These are phyloP conservation scores for Cladosporium halotolerans DNA, from an alignment of 2,329 filamentous ascomycete species.

Conservation along the genomic window DNA sequence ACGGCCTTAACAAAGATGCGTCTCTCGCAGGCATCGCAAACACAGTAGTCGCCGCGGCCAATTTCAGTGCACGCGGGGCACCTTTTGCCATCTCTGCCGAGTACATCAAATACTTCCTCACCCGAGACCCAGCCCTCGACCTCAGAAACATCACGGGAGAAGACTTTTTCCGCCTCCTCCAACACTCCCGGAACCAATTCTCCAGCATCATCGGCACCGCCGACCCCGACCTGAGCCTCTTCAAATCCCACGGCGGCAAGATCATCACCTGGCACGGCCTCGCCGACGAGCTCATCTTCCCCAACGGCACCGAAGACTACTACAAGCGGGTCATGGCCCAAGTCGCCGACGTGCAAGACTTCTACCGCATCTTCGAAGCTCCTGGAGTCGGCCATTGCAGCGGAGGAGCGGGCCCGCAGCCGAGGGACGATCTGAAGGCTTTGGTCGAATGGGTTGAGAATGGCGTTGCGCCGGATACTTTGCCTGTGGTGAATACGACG, in stretches of 20 bases:
- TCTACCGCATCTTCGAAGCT: constrained; percentile 29
- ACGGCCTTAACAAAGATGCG: constrained; percentile 18
- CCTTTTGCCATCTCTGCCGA: constrained; percentile 28
- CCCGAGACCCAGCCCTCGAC: constrained; percentile 29
- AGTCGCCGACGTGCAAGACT: constrained; percentile 18
- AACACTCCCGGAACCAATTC: constrained; percentile 25
- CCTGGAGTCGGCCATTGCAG: constrained; percentile 31
- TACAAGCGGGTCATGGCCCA: constrained; percentile 29
- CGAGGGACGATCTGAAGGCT: constrained; percentile 6
- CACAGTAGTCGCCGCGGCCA: neutral
- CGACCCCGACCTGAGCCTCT: constrained; percentile 34
- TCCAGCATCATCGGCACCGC: constrained; percentile 32
- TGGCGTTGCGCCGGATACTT: constrained; percentile 12
- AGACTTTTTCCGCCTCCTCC: constrained; percentile 20
- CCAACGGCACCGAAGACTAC: constrained; percentile 33
- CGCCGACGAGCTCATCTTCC: constrained; percentile 33
- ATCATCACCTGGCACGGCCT: constrained; percentile 40
- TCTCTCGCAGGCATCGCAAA: constrained; percentile 15
- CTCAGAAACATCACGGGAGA: constrained; percentile 27
- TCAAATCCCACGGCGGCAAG: constrained; percentile 35
- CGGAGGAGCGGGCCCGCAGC: constrained; percentile 20
- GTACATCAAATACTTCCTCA: constrained; percentile 33
- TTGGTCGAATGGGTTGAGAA: constrained; percentile 18
- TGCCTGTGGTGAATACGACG: constrained; percentile 4
- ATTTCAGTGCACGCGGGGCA: neutral